Conservation (phyloP, 2,329 filamentous ascomycete species). For the Beauveria caledonica region DNA sequence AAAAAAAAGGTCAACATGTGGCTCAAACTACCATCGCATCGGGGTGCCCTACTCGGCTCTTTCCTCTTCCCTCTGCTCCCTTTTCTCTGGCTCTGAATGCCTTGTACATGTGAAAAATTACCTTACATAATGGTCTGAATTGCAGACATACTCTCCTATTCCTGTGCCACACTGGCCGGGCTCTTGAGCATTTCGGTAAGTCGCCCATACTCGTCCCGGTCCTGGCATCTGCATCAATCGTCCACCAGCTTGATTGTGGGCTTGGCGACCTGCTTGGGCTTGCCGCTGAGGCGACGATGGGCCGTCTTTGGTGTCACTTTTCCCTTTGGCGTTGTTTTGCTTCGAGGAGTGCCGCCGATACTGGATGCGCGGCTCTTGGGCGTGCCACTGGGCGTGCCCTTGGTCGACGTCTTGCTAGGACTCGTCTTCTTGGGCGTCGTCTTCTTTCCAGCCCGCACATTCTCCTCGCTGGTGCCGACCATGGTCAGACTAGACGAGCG, state of each 20-base stretch:
- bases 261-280: slow-evolving; percentile 6
- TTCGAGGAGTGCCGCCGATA: not conserved
- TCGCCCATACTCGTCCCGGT: not conserved
- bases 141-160: not conserved
- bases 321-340: slow-evolving; percentile 11
- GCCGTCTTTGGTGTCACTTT: slow-evolving; percentile 11
- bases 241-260: slow-evolving; percentile 4
- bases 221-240: not conserved
- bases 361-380: slow-evolving; percentile 8
- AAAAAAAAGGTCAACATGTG: not conserved
- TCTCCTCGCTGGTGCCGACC: slow-evolving; percentile 9
- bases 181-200: too few relatives aligned
- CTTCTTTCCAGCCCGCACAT: slow-evolving; percentile 11
- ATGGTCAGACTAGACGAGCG: slow-evolving; percentile 18
- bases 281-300: slow-evolving; percentile 9
- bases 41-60: not conserved
- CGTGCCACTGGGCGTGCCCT: slow-evolving; percentile 13
- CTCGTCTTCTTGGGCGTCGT: not conserved
- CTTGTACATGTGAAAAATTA: not conserved
- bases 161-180: not conserved
- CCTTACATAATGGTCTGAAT: not conserved
- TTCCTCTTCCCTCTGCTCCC: not conserved
- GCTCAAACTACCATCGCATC: not conserved
- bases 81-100: not conserved
- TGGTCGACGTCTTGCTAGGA: slow-evolving; percentile 12